Evolutionary conservation across 108 stramenopile species (phyloP).

Genomic region (Skeletonema menzelii): DNA sequence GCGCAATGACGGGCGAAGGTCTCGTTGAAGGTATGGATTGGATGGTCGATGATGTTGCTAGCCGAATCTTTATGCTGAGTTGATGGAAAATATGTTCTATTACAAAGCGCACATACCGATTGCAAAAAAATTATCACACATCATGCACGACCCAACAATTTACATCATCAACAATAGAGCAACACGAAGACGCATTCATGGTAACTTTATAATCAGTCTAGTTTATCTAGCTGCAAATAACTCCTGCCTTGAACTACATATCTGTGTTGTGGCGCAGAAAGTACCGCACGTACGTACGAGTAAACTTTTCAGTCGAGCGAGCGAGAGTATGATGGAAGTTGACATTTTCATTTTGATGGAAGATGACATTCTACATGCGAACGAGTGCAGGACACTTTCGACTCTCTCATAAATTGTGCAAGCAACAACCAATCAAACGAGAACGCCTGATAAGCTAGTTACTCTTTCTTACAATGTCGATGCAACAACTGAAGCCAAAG

Average conservation of each 20-base stretch:
- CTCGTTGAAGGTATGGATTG: conserved; percentile 94
- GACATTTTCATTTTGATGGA: background rate
- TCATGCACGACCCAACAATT: background rate
- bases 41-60: conserved; percentile 93
- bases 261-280: too few species aligned
- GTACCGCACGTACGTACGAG: too few species aligned
- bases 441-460: background rate
- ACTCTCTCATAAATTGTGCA: background rate
- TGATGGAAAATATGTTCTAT: conserved; percentile 11
- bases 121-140: background rate
- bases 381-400: background rate
- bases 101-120: too few species aligned
- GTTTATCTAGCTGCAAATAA: too few species aligned
- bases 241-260: too few species aligned
- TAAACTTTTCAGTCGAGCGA: too few species aligned
- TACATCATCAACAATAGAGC: background rate
- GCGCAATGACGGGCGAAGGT: conserved; percentile 95
- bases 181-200: background rate
- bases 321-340: too few species aligned
- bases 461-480: background rate
- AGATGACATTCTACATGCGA: background rate
- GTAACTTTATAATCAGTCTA: background rate
- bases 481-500: conserved; percentile 6
- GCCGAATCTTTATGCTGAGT: conserved; percentile 90
- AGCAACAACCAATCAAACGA: background rate